Conservation (phyloP, 441 rosid species). For the Brassica balearica region DNA sequence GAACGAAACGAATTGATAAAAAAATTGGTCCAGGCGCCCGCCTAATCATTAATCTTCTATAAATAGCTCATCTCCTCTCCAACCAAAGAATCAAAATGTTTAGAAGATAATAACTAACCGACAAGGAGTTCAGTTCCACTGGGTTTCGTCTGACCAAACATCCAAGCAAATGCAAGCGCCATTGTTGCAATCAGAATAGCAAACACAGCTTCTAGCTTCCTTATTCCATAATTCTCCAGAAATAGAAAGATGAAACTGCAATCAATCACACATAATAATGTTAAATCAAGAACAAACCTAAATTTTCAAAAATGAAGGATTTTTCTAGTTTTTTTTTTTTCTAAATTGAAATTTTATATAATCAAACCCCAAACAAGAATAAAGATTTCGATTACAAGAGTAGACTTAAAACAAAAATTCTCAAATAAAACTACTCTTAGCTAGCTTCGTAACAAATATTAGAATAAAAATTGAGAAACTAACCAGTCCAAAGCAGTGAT, state of each 20-base stretch:
- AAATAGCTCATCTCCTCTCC: not conserved
- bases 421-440: too few relatives aligned
- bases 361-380: too few relatives aligned
- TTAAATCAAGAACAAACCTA: too few relatives aligned
- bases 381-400: too few relatives aligned
- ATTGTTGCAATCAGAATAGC: constrained; percentile 77
- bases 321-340: too few relatives aligned
- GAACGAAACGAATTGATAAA: too few relatives aligned
- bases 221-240: constrained; percentile 92
- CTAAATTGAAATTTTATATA: too few relatives aligned
- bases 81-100: not conserved
- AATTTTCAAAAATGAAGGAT: too few relatives aligned
- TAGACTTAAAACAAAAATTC: too few relatives aligned
- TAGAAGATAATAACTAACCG: constrained; percentile 48
- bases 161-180: constrained; percentile 94
- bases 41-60: not conserved
- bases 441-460: too few relatives aligned
- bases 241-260: constrained; percentile 84
- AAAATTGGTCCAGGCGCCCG: not conserved
- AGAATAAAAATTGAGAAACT: not conserved
- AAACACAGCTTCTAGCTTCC: constrained; percentile 93
- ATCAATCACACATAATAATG: not conserved
- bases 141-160: constrained; percentile 89
- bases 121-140: constrained; percentile 67
- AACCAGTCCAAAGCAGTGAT: constrained; percentile 89